phyloP scores from a whole-genome alignment of 177 flowering plant genomes.

The Vitis hybrid region DNA sequence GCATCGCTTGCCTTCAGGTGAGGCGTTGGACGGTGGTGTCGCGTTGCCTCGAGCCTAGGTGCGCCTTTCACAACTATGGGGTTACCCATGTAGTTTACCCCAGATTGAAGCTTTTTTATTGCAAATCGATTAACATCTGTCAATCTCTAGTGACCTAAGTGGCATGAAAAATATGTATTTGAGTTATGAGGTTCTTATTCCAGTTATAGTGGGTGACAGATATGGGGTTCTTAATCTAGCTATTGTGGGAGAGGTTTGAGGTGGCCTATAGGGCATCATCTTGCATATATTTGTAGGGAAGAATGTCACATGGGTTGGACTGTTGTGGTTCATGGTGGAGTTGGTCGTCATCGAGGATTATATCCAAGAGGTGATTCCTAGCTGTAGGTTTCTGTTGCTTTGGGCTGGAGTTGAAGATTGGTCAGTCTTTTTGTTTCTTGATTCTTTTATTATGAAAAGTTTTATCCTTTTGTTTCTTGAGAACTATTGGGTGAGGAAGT shows the following conservation, averaged over 20 bases:
- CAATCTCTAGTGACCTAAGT: too few relatives aligned
- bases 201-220: conserved; percentile 50
- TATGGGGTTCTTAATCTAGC: conserved; percentile 64
- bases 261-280: conserved; percentile 68
- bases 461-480: conserved; percentile 63
- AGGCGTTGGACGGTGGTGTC: too few relatives aligned
- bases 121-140: too few relatives aligned
- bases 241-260: conserved; percentile 58
- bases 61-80: too few relatives aligned
- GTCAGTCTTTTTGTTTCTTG: conserved; percentile 20
- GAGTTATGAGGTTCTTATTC: too few relatives aligned
- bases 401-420: conserved; percentile 71
- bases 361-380: conserved; percentile 72
- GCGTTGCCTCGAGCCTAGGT: too few relatives aligned
- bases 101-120: too few relatives aligned
- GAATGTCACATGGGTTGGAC: conserved; percentile 68
- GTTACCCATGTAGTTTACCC: too few relatives aligned
- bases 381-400: conserved; percentile 56
- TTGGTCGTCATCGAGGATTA: conserved; percentile 61
- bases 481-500: conserved; percentile 66
- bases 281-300: conserved; percentile 67
- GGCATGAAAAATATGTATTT: too few relatives aligned
- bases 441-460: conserved; percentile 28
- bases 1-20: too few relatives aligned
- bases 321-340: conserved; percentile 71